Evolutionary conservation across 495 filamentous ascomycete species (phyloP).

Genomic region (Aspergillus olivimuriae): DNA sequence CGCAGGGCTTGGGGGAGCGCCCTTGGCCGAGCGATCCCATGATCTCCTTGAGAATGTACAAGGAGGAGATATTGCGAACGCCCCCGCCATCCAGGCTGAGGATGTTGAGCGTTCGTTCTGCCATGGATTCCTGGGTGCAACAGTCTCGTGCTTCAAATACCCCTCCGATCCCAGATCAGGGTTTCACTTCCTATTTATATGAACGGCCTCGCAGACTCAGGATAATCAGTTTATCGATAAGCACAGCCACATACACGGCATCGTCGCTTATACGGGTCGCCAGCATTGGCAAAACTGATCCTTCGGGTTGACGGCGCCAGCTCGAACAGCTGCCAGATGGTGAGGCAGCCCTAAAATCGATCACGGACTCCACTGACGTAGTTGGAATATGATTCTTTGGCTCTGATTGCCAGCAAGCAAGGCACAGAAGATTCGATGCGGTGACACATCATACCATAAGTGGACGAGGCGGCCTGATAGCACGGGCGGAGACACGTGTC

Average conservation of each 20-base stretch:
- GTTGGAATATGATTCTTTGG: not conserved
- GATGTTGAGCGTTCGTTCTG: slow-evolving; percentile 23
- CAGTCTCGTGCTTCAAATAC: not conserved
- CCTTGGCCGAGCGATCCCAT: slow-evolving; percentile 37
- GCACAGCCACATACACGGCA: not conserved
- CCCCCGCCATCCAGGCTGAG: slow-evolving; percentile 50
- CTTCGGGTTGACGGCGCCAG: no score
- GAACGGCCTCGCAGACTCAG: not conserved
- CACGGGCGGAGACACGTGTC: slow-evolving; percentile 6
- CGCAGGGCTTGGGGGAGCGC: slow-evolving; percentile 42
- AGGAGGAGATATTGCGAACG: slow-evolving; percentile 45
- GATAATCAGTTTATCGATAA: not conserved
- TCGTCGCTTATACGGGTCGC: not conserved
- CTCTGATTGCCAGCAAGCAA: not conserved
- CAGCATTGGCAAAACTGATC: no score
- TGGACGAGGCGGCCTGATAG: not conserved
- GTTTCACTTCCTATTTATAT: no score
- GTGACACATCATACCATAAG: slow-evolving; percentile 1
- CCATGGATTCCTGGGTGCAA: no score
- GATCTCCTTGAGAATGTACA: slow-evolving; percentile 44
- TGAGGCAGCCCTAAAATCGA: no score
- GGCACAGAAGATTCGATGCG: not conserved
- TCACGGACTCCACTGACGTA: no score
- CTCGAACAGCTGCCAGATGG: no score
- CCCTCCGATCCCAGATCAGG: not conserved